Percentiles rank a stretch among this genome's conserved stretches.
Conservation (phyloP, 805 yeast genomes). For the Monosporozyma unispora region DNA sequence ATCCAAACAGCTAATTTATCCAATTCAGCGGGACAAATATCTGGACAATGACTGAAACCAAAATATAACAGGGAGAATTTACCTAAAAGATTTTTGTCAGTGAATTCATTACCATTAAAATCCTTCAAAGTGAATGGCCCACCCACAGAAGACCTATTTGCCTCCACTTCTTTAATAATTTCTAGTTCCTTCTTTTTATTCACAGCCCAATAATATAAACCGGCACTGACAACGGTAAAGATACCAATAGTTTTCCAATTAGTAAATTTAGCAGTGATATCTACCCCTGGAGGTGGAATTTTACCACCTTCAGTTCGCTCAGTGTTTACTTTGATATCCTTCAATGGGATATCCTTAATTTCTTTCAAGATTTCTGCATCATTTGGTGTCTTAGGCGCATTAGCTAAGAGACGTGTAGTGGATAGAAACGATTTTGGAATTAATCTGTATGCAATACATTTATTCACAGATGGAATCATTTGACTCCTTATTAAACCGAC, state of each 20-base stretch:
- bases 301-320: not conserved
- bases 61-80: slow-evolving; percentile 77
- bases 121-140: slow-evolving; percentile 63
- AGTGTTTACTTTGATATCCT: slow-evolving; percentile 4
- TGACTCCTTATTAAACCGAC: not conserved
- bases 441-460: not conserved
- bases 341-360: slow-evolving; percentile 3
- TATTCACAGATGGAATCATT: not conserved
- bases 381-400: not conserved
- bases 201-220: slow-evolving; percentile 57
- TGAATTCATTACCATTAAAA: slow-evolving; percentile 59
- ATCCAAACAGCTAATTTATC: slow-evolving; percentile 72
- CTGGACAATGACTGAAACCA: slow-evolving; percentile 97
- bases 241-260: slow-evolving; percentile 76
- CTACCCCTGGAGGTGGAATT: not conserved
- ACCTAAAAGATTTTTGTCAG: slow-evolving; percentile 66
- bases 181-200: slow-evolving; percentile 66
- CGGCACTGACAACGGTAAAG: slow-evolving; percentile 55
- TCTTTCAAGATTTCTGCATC: slow-evolving; percentile 1
- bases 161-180: slow-evolving; percentile 71
- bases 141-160: slow-evolving; percentile 83
- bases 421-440: not conserved
- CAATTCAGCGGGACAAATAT: slow-evolving; percentile 94
- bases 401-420: not conserved
- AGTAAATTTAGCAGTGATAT: not conserved